These are phyloP conservation scores for Dunaliella sp. DNA, from an alignment of 139 green algal species.

Conservation along the genomic window DNA sequence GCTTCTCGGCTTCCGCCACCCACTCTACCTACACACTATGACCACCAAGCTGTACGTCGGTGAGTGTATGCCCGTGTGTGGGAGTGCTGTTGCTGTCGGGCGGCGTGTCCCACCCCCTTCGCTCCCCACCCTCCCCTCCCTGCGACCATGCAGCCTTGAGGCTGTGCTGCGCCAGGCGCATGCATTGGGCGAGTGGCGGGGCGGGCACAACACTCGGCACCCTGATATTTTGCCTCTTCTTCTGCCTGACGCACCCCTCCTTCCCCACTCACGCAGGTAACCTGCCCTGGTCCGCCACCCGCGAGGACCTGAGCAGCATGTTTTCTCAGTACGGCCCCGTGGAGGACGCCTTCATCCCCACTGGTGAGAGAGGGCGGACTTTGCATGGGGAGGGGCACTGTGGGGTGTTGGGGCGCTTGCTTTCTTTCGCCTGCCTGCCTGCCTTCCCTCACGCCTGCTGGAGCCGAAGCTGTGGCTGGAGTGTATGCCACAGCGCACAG, in stretches of 20 bases:
- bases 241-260: too few relatives aligned
- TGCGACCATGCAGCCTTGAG: not conserved
- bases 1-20: not conserved
- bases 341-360: slow-evolving; percentile 32
- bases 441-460: too few relatives aligned
- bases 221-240: not conserved
- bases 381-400: too few relatives aligned
- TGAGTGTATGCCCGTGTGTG: not conserved
- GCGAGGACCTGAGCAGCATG: slow-evolving; percentile 48
- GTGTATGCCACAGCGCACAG: too few relatives aligned
- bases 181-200: not conserved
- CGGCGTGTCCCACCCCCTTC: not conserved
- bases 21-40: not conserved
- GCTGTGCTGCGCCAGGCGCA: not conserved
- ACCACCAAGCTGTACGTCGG: slow-evolving; percentile 15
- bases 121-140: not conserved
- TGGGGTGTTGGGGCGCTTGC: too few relatives aligned
- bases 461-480: too few relatives aligned
- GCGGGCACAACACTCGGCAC: too few relatives aligned
- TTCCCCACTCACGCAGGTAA: slow-evolving; percentile 44
- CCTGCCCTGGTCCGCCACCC: slow-evolving; percentile 62
- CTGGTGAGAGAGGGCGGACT: not conserved
- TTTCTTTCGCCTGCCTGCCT: too few relatives aligned
- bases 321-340: slow-evolving; percentile 64
- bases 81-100: not conserved